These are phyloP conservation scores for Amanita polypyramis DNA, from an alignment of 768 basidiomycete genomes.

Conservation along the genomic window DNA sequence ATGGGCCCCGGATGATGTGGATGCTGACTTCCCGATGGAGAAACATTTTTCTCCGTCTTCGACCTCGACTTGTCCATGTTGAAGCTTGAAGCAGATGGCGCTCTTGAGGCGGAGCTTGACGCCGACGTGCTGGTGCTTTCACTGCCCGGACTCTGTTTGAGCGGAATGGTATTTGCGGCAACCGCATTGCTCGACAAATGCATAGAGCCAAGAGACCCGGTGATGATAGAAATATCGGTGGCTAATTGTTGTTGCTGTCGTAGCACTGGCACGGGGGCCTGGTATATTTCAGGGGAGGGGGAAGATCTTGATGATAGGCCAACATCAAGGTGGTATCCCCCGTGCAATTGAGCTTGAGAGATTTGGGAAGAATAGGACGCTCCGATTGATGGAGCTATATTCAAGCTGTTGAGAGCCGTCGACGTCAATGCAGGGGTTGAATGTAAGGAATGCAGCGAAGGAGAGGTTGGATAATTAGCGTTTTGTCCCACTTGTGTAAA, in stretches of 20 bases:
- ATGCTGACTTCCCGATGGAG: slow-evolving; percentile 8
- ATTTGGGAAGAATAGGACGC: slow-evolving; percentile 20
- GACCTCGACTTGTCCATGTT: slow-evolving; percentile 1
- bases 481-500: slow-evolving; percentile 34
- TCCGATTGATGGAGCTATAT: slow-evolving; percentile 12
- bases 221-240: slow-evolving; percentile 8
- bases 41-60: slow-evolving; percentile 4
- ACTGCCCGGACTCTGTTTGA: background rate
- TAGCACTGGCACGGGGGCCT: background rate
- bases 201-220: slow-evolving; percentile 2
- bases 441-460: slow-evolving; percentile 9
- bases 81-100: slow-evolving; percentile 2
- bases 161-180: background rate
- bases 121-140: background rate
- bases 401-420: slow-evolving; percentile 6
- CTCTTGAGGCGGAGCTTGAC: slow-evolving; percentile 5
- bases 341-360: slow-evolving; percentile 8
- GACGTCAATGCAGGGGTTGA: slow-evolving; percentile 5
- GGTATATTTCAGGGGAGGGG: background rate
- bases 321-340: slow-evolving; percentile 10
- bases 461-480: slow-evolving; percentile 16
- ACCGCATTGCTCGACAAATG: background rate
- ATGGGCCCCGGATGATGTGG: slow-evolving; percentile 65
- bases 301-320: slow-evolving; percentile 22
- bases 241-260: background rate